Conservation (phyloP, 1,284 basidiomycete species). For the Boletus albobrunnescens region DNA sequence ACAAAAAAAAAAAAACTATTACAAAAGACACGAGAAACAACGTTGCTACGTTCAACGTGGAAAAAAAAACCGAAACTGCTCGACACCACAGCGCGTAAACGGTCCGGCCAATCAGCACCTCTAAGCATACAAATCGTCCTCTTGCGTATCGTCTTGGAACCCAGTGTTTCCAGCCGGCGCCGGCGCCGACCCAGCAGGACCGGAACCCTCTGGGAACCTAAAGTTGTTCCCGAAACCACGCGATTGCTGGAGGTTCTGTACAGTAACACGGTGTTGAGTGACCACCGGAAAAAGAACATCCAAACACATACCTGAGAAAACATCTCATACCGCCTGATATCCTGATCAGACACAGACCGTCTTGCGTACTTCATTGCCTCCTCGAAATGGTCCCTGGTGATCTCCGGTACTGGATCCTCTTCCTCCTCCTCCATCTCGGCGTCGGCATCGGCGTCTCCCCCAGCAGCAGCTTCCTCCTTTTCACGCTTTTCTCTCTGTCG, state of each 20-base stretch:
- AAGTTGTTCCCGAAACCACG: conserved; percentile 86
- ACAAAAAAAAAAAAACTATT: conserved; percentile 8
- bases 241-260: conserved; percentile 81
- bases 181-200: conserved; percentile 43
- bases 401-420: conserved; percentile 95
- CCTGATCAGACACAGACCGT: conserved; percentile 89
- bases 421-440: conserved; percentile 73
- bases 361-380: conserved; percentile 95
- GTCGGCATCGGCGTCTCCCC: conserved; percentile 56
- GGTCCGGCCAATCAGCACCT: neutral
- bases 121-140: conserved; percentile 86
- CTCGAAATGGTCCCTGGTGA: conserved; percentile 93
- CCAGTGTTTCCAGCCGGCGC: conserved; percentile 67
- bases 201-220: conserved; percentile 89
- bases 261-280: conserved; percentile 2
- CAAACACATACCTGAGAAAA: conserved; percentile 62
- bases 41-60: neutral
- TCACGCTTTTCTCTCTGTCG: conserved; percentile 77
- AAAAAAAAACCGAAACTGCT: neutral
- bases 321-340: conserved; percentile 94
- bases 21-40: conserved; percentile 7
- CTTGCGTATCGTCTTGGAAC: conserved; percentile 76
- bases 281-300: neutral
- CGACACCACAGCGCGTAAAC: neutral
- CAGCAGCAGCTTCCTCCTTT: conserved; percentile 59